Evolutionary conservation across 495 filamentous ascomycete genomes (phyloP), one percentile per base, ranked within the genome.

Genomic region (Ascodesmis nigricans): DNA sequence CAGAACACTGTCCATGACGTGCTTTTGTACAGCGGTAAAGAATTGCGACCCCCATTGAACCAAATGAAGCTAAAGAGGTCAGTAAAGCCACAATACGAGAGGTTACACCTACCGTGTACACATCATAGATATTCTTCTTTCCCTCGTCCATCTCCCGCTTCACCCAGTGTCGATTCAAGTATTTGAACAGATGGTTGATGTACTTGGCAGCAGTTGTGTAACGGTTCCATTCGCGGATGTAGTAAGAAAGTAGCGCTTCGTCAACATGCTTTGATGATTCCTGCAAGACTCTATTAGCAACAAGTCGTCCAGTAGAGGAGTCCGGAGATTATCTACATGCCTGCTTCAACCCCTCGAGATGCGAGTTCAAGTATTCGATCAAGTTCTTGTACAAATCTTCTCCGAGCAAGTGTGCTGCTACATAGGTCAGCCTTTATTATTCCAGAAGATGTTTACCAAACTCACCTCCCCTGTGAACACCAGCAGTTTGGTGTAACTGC

Each of bases 81-180:
- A 33, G 31, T 21, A 9, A 22, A n/a, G 9, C 17, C 6, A 10
- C 3, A 8, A 11, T 8, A 16, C 33, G 27, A 20, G 11, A 14
- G 6, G 11, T 5, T 11, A 25, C 6, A 10, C 19, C 5, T 44
- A 52, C 47, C 1, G 84, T 99, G 54, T 99, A 95, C 29, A 99
- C 82, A 55, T 99, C 87, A 56, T 84, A 93, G 4, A 93, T 75
- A 46, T 83, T 75, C 62, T 99, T 99, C 56, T 99, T 99, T 16
- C 90, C 90, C 53, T 99, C 87, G 43, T 99, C 87, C 56, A 99
- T 91, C 59, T 99, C 87, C 15, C 87, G 68, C 63, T 91, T 95
- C 11, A 99, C 90, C 87, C 87, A 99, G 56, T 99, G 87, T 27
- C 87, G 69, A 50, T 95, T 99, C 13, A 99, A 75, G 53, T 99